Base-by-base conservation (phyloP, 371 early-diverging fungal species). In the Thermomucor indicae-seudaticae region DNA sequence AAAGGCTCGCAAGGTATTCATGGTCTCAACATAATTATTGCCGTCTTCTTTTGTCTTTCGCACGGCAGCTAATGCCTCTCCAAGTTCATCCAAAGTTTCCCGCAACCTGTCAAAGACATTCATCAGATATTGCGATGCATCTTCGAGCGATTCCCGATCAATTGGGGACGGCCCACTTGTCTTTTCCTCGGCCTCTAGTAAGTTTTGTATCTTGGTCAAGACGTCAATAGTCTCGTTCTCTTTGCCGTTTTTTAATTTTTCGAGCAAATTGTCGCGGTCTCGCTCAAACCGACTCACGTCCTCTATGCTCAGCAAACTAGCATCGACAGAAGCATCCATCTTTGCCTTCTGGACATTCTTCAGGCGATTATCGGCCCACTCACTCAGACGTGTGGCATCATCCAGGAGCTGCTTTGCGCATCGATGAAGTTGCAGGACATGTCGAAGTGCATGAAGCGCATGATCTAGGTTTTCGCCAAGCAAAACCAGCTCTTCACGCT, bases 281-380 rank as follows among this genome's bases (percentile, higher is more conserved):
- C 58, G 41, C 32, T 64, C 67, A 0, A 73, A 42, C 8, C 60
- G 55, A 19, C 58, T 49, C 4, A 73, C 17, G 23, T 70, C 70
- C 12, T 67, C 65, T 3, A 51, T 47, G 16, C 63, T 60, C 37
- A 66, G 40, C 4, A 44, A 37, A 28, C 38, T 50, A 3, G 57
- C 53, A 3, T 51, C 60, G 2, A 49, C 41, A 17, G 56, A 51
- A 28, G 59, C 45, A 29, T 69, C 62, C 0, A 50, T 61, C 14
- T 51, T 58, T n/a, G 59, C 50, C 20, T 59, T 58, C 4, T 58
- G 58, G 19, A 71, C 46, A 1, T 27, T 34, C 14, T 52, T 53
- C 10, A 60, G 31, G 14, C 70, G 63, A 27, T 71, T 60, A n/a
- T 67, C 60, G 7, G 67, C 74, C 76, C 74, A 75, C 28, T 57